Percentiles rank a stretch among this genome's conserved stretches.
Conservation (phyloP, 352 stramenopile species). For the Thalassiosira allenii region DNA sequence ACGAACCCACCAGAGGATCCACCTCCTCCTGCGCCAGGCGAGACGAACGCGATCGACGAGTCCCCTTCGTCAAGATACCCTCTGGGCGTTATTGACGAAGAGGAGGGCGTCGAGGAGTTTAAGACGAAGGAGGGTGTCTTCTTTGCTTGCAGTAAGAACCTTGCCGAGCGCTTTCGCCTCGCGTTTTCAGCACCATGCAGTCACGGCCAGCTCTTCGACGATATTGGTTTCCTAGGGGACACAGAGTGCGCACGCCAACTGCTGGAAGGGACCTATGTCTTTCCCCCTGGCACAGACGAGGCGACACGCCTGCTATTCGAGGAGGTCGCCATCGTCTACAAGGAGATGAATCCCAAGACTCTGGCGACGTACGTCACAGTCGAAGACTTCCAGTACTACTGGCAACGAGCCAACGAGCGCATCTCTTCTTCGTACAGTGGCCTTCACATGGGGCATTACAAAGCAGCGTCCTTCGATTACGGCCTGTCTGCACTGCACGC, state of each 20-base stretch:
- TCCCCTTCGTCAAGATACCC: too few species aligned
- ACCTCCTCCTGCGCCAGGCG: too few species aligned
- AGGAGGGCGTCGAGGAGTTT: not conserved
- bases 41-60: too few species aligned
- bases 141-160: not conserved
- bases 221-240: not conserved
- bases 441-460: conserved; percentile 46
- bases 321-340: conserved; percentile 9
- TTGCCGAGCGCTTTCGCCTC: not conserved
- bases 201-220: not conserved
- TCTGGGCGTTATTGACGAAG: too few species aligned
- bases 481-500: conserved; percentile 23
- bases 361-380: not conserved
- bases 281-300: conserved; percentile 10
- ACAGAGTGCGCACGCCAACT: not conserved
- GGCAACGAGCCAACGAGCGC: conserved; percentile 13
- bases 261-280: conserved; percentile 14
- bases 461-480: conserved; percentile 11
- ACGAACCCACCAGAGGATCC: too few species aligned
- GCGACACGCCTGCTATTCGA: not conserved
- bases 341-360: not conserved
- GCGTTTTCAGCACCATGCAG: not conserved
- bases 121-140: not conserved
- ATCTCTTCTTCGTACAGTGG: conserved; percentile 30
- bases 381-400: conserved; percentile 32